A percentile compares a stretch with the other conserved stretches of the same genome.
Evolutionary conservation across 352 stramenopile genomes (phyloP).

Genomic region (Phytophthora agathidicida): DNA sequence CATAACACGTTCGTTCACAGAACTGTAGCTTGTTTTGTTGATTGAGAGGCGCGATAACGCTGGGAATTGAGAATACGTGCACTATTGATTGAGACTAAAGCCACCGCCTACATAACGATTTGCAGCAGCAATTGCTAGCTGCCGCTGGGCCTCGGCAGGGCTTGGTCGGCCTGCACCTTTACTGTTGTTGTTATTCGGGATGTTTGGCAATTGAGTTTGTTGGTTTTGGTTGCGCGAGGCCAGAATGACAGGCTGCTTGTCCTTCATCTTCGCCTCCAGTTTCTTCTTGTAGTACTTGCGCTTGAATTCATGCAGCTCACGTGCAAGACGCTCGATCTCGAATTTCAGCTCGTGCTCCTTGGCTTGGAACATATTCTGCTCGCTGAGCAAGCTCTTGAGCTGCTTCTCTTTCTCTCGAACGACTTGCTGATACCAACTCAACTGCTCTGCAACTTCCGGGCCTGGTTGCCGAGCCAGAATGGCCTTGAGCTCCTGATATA

Average conservation of each 20-base stretch:
- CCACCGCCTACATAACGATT: constrained; percentile 93
- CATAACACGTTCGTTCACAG: constrained; percentile 30
- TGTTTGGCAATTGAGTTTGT: constrained; percentile 35
- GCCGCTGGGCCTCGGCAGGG: constrained; percentile 79
- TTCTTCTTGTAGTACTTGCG: constrained; percentile 96
- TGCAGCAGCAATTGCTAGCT: constrained; percentile 82
- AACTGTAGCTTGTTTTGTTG: no score
- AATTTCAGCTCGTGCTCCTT: constrained; percentile 96
- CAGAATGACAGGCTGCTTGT: constrained; percentile 50
- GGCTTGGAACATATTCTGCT: constrained; percentile 97
- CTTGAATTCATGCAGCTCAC: constrained; percentile 95
- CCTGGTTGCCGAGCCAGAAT: constrained; percentile 93
- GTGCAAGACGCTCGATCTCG: constrained; percentile 92
- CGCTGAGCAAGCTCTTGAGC: constrained; percentile 96
- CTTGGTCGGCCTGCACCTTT: constrained; percentile 43
- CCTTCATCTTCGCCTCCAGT: constrained; percentile 85
- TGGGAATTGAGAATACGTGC: constrained; percentile 5
- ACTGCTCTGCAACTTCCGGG: constrained; percentile 95
- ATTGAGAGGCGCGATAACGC: not conserved
- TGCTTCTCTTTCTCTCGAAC: constrained; percentile 97
- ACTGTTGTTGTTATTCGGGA: constrained; percentile 43
- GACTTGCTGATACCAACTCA: constrained; percentile 94
- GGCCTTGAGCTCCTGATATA: constrained; percentile 95
- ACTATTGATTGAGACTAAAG: constrained; percentile 93
- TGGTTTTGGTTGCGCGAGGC: constrained; percentile 32